Conservation (phyloP, 2,329 filamentous ascomycete species). For the Colletotrichum siamense region DNA sequence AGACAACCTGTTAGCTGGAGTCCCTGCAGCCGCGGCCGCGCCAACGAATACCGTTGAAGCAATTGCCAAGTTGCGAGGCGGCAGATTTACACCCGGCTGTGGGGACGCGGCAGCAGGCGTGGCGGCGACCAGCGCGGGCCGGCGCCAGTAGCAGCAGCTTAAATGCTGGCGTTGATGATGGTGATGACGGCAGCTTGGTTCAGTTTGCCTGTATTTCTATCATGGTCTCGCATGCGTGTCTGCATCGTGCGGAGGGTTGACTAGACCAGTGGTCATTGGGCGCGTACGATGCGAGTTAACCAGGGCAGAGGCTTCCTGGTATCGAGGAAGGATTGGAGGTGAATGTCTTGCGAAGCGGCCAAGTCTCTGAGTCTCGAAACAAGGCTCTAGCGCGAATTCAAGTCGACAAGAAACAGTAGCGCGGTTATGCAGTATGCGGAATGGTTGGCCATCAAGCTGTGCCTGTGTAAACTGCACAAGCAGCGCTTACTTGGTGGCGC, state of each 20-base stretch:
- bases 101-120: conserved; percentile 4
- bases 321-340: not conserved
- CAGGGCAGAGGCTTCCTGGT: not conserved
- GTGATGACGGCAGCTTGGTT: not conserved
- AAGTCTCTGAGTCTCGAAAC: conserved; percentile 6
- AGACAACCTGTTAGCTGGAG: not conserved
- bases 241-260: not conserved
- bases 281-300: not conserved
- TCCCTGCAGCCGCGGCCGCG: not conserved
- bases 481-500: not conserved
- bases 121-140: not conserved
- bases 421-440: conserved; percentile 15
- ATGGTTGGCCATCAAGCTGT: not conserved
- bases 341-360: not conserved
- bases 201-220: not conserved
- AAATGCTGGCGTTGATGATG: not conserved
- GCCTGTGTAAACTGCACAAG: not conserved
- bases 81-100: conserved; percentile 3
- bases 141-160: not conserved
- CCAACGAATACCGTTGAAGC: not conserved
- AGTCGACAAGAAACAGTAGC: conserved; percentile 10
- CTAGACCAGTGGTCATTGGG: not conserved
- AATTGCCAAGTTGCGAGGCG: not conserved
- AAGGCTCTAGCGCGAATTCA: conserved; percentile 13
- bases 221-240: not conserved